A percentile compares a stretch with the other conserved stretches of the same genome.
phyloP scores from a whole-genome alignment of 2,329 filamentous ascomycete species.

The Exophiala bonariae region DNA sequence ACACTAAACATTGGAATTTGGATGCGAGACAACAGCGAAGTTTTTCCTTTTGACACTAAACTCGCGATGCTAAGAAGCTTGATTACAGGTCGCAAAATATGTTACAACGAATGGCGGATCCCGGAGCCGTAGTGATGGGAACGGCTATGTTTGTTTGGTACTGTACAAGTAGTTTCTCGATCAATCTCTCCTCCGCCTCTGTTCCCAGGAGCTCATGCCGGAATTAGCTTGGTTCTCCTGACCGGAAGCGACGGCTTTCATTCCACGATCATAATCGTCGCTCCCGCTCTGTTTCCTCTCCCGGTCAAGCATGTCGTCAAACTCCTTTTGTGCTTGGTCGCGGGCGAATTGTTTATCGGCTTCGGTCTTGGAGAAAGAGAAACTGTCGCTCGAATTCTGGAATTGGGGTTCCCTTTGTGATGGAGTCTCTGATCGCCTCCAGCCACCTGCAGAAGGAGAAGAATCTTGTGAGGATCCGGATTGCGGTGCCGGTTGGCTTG shows the following conservation, averaged over 20 bases:
- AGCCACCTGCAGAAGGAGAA: background rate
- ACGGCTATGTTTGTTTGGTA: no score
- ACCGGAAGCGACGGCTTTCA: slow-evolving; percentile 14
- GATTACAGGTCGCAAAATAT: no score
- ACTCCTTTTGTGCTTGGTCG: slow-evolving; percentile 43
- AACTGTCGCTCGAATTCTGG: slow-evolving; percentile 13
- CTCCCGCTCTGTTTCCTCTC: slow-evolving; percentile 34
- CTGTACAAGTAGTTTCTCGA: no score
- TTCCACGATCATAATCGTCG: slow-evolving; percentile 21
- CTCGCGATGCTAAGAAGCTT: no score
- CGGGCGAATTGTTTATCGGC: slow-evolving; percentile 31
- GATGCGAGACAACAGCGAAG: no score
- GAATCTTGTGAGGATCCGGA: slow-evolving; percentile 1
- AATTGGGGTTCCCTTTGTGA: slow-evolving; percentile 1
- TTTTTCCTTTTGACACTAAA: no score
- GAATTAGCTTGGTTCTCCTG: slow-evolving; percentile 14
- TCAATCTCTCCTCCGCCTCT: slow-evolving; percentile 12
- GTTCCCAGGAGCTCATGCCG: slow-evolving; percentile 22
- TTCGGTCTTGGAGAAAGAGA: slow-evolving; percentile 21
- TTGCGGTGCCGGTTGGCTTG: background rate
- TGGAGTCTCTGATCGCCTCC: background rate
- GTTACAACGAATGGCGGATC: no score
- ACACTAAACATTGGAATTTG: no score
- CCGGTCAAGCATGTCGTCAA: slow-evolving; percentile 43
- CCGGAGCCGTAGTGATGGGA: no score